Evolutionary conservation across 2,329 filamentous ascomycete genomes (phyloP).

Genomic region (Myriosclerotinia scirpicola): DNA sequence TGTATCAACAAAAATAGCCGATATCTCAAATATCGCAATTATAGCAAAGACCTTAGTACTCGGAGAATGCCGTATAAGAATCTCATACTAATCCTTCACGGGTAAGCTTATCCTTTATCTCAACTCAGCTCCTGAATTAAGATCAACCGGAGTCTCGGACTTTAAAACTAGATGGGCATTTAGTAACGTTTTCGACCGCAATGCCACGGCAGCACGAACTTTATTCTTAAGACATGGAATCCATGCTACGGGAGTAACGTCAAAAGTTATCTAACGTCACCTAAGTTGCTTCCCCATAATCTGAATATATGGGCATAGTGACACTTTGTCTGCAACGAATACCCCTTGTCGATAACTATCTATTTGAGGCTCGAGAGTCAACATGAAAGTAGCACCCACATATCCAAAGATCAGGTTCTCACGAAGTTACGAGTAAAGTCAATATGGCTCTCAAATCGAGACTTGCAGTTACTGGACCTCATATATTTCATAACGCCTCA

Average conservation of each 20-base stretch:
- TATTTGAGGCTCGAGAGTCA: neutral
- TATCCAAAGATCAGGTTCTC: neutral
- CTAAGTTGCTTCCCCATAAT: slow-evolving; percentile 13
- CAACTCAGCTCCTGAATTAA: slow-evolving; percentile 2
- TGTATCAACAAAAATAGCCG: neutral
- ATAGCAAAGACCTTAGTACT: neutral
- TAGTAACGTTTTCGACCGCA: slow-evolving; percentile 14
- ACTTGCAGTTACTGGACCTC: slow-evolving; percentile 3
- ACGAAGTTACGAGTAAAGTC: neutral
- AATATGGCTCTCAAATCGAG: neutral
- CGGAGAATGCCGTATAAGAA: slow-evolving; percentile 9
- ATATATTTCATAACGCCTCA: slow-evolving; percentile 16
- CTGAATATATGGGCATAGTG: neutral
- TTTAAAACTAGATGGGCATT: slow-evolving; percentile 13
- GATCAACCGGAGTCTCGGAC: neutral
- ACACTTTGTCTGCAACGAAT: neutral
- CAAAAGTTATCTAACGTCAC: slow-evolving; percentile 8
- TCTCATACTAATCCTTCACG: neutral
- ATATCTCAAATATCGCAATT: slow-evolving; percentile 1
- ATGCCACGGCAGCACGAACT: slow-evolving; percentile 22
- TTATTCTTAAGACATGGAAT: slow-evolving; percentile 11
- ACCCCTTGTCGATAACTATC: neutral
- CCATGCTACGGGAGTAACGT: slow-evolving; percentile 19
- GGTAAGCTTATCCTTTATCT: slow-evolving; percentile 5
- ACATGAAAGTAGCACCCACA: slow-evolving; percentile 1